A percentile compares a stretch with the other conserved stretches of the same genome.
Evolutionary conservation across 2,329 filamentous ascomycete species (phyloP).

Genomic region (Penicillium griseofulvum): DNA sequence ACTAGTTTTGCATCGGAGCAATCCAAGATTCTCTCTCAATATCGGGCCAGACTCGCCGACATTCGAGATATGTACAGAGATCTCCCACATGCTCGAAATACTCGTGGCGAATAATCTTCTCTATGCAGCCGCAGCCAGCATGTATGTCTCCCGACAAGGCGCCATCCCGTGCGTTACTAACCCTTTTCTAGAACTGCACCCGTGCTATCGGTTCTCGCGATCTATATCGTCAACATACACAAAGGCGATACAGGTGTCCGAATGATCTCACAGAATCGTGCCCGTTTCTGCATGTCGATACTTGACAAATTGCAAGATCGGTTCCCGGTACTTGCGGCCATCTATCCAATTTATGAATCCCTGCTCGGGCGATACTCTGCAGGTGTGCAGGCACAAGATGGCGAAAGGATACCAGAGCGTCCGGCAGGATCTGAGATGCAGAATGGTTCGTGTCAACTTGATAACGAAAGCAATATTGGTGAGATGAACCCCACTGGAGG

Average conservation of each 20-base stretch:
- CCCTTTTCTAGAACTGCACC: constrained; percentile 10
- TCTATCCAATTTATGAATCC: constrained; percentile 14
- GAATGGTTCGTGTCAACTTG: neutral
- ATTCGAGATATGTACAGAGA: constrained; percentile 17
- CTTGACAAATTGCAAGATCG: constrained; percentile 21
- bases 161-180: neutral
- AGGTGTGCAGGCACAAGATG: neutral
- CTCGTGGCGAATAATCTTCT: constrained; percentile 18
- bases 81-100: constrained; percentile 21
- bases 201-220: constrained; percentile 11
- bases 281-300: constrained; percentile 25
- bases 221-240: constrained; percentile 20
- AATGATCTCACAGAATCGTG: constrained; percentile 25
- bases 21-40: constrained; percentile 11
- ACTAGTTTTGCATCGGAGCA: constrained; percentile 9
- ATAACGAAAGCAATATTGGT: neutral
- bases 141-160: neutral
- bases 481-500: neutral
- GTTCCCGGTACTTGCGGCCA: constrained; percentile 18
- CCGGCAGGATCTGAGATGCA: neutral
- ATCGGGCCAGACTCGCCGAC: constrained; percentile 11
- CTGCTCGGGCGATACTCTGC: constrained; percentile 1
- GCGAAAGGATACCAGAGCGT: neutral
- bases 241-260: constrained; percentile 9
- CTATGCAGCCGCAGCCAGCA: constrained; percentile 9